Percentiles rank a stretch among this genome's conserved stretches.
Evolutionary conservation across 2,329 filamentous ascomycete species (phyloP).

Genomic region (Alternaria sp.): DNA sequence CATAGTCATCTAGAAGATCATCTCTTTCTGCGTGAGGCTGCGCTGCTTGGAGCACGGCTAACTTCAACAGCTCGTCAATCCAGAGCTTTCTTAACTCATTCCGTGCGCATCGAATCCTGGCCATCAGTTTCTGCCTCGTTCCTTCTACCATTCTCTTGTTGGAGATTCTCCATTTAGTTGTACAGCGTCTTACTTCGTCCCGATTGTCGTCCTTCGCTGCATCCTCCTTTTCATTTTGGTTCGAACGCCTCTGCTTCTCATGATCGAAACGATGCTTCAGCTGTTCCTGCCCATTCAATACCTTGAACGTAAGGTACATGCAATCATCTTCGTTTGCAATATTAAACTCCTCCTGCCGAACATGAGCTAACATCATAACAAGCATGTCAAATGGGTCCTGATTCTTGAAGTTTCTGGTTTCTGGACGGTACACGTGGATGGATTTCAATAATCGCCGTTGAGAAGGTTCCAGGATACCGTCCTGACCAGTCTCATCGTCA

Average conservation of each 20-base stretch:
- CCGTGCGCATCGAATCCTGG: slow-evolving; percentile 21
- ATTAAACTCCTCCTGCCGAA: slow-evolving; percentile 25
- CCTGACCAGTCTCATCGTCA: slow-evolving; percentile 1
- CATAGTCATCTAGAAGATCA: neutral
- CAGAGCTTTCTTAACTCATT: slow-evolving; percentile 13
- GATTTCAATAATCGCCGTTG: slow-evolving; percentile 20
- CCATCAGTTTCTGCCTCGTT: neutral
- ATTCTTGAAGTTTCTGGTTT: slow-evolving; percentile 25
- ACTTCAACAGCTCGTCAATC: slow-evolving; percentile 21
- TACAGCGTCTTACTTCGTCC: slow-evolving; percentile 1
- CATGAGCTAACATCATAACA: slow-evolving; percentile 29
- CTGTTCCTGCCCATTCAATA: slow-evolving; percentile 17
- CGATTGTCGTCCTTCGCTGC: slow-evolving; percentile 14
- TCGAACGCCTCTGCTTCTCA: slow-evolving; percentile 3
- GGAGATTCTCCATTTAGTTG: neutral
- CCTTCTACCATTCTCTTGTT: slow-evolving; percentile 13
- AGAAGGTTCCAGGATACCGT: slow-evolving; percentile 17
- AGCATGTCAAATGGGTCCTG: slow-evolving; percentile 27
- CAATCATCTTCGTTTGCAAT: slow-evolving; percentile 25
- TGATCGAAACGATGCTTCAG: slow-evolving; percentile 13
- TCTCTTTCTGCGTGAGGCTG: slow-evolving; percentile 20
- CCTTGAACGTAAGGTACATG: slow-evolving; percentile 24
- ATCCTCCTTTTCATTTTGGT: slow-evolving; percentile 13
- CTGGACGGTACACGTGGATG: slow-evolving; percentile 31
- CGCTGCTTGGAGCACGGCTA: slow-evolving; percentile 26